Conservation (phyloP, 2,329 filamentous ascomycete species). For the Arthrobotrys sphaeroides region DNA sequence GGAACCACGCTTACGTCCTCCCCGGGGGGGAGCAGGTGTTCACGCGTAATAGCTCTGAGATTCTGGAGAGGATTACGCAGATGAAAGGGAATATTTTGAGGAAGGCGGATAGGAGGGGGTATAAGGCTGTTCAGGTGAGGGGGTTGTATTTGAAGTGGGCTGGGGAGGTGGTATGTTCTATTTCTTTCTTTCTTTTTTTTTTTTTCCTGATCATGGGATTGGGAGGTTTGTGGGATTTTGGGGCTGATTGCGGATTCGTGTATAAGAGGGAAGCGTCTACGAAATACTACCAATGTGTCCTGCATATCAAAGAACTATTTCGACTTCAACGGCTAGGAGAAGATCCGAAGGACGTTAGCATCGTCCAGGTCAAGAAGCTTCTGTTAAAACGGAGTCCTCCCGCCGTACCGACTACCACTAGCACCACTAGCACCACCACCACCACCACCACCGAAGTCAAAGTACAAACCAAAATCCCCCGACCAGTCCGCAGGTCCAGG, state of each 20-base stretch:
- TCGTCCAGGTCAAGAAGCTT: neutral
- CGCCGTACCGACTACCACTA: too few relatives aligned
- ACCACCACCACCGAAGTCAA: neutral
- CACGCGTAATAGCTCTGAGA: neutral
- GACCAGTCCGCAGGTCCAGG: neutral
- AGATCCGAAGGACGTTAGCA: neutral
- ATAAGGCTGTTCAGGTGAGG: neutral
- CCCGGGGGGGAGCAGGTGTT: conserved; percentile 1
- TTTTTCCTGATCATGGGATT: too few relatives aligned
- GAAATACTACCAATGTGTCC: neutral
- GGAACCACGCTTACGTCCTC: neutral
- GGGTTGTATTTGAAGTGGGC: neutral
- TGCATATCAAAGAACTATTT: conserved; percentile 1
- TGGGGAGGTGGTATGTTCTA: neutral
- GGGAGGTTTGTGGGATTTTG: neutral
- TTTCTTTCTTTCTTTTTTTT: neutral
- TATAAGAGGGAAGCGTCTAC: neutral
- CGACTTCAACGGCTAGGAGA: neutral
- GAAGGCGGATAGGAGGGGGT: neutral
- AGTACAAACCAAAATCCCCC: neutral
- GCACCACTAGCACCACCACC: neutral
- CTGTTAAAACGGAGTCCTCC: neutral
- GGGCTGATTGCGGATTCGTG: too few relatives aligned
- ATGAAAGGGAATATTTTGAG: neutral
- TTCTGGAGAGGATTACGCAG: conserved; percentile 6